phyloP scores from a whole-genome alignment of 106 monocot species.

The Xerophyta viscosa region DNA sequence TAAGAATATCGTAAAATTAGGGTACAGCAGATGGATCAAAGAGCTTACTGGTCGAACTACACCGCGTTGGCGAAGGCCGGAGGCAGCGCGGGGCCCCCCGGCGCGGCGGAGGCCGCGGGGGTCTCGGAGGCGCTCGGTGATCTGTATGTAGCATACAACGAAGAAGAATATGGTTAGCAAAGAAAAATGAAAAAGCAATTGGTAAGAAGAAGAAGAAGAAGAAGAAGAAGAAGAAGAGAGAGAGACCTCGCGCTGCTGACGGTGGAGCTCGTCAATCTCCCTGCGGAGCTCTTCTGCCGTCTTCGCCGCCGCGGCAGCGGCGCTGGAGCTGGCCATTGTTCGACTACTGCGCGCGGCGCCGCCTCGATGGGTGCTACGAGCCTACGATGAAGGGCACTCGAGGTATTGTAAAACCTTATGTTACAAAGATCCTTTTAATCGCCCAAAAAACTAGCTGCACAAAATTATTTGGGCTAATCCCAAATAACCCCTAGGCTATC shows the following conservation, averaged over 20 bases:
- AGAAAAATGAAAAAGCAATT: no score
- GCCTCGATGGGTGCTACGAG: no score
- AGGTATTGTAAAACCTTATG: no score
- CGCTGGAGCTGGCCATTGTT: neutral
- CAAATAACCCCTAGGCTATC: no score
- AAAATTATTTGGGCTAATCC: no score
- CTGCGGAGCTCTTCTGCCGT: slow-evolving; percentile 86
- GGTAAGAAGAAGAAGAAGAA: neutral
- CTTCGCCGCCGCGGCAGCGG: slow-evolving; percentile 61
- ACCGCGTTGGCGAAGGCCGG: slow-evolving; percentile 33
- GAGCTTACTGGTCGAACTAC: slow-evolving; percentile 52
- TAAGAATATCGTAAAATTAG: neutral
- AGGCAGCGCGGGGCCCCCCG: slow-evolving; percentile 24
- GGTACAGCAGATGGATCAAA: neutral
- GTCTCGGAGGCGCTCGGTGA: slow-evolving; percentile 79
- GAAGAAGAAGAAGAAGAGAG: neutral
- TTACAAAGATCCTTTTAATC: no score
- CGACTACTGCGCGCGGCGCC: no score
- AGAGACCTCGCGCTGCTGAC: slow-evolving; percentile 87
- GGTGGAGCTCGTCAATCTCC: slow-evolving; percentile 92
- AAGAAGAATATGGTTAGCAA: no score
- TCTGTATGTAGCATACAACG: no score
- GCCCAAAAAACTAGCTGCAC: no score
- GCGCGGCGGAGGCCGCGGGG: slow-evolving; percentile 82
- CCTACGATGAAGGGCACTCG: no score